These are phyloP conservation scores for Cutaneotrichosporon cyanovorans DNA, from an alignment of 1,284 basidiomycete species.

Conservation along the genomic window DNA sequence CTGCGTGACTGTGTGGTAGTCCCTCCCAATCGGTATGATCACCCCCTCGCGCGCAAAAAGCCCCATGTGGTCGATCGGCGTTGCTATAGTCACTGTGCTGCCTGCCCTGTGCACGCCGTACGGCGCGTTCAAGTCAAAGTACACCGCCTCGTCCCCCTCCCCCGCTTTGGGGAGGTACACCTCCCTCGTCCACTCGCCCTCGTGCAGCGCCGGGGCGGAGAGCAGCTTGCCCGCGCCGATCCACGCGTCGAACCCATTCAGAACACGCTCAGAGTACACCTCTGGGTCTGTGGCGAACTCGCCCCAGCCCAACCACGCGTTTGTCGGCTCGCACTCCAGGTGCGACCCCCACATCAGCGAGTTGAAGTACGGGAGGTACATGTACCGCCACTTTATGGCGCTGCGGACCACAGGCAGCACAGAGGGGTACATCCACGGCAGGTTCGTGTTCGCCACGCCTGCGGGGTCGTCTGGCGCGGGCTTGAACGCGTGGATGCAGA, in stretches of 20 bases:
- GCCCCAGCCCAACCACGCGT: slow-evolving; percentile 45
- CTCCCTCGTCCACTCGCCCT: slow-evolving; percentile 33
- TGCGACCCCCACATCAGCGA: slow-evolving; percentile 47
- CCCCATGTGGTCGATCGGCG: slow-evolving; percentile 45
- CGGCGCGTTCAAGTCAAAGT: slow-evolving; percentile 35
- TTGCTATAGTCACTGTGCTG: slow-evolving; percentile 32
- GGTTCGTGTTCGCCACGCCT: slow-evolving; percentile 43
- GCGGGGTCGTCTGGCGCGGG: slow-evolving; percentile 41
- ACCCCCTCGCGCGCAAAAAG: slow-evolving; percentile 45
- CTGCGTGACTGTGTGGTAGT: slow-evolving; percentile 43
- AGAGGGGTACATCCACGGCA: slow-evolving; percentile 49
- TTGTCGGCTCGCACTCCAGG: slow-evolving; percentile 40
- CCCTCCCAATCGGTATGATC: slow-evolving; percentile 46
- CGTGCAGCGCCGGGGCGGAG: slow-evolving; percentile 40
- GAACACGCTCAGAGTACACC: slow-evolving; percentile 37
- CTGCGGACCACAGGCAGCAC: slow-evolving; percentile 42
- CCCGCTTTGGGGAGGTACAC: slow-evolving; percentile 44
- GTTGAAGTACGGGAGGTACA: slow-evolving; percentile 42
- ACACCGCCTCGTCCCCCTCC: slow-evolving; percentile 24
- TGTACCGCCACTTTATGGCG: slow-evolving; percentile 47
- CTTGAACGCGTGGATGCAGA: slow-evolving; percentile 48
- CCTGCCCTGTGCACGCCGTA: slow-evolving; percentile 27
- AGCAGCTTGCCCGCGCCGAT: slow-evolving; percentile 45
- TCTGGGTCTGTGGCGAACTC: slow-evolving; percentile 43
- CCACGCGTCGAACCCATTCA: slow-evolving; percentile 48